A percentile compares a stretch with the other conserved stretches of the same genome.
phyloP scores from a whole-genome alignment of 768 basidiomycete species.

The Suillus decipiens region DNA sequence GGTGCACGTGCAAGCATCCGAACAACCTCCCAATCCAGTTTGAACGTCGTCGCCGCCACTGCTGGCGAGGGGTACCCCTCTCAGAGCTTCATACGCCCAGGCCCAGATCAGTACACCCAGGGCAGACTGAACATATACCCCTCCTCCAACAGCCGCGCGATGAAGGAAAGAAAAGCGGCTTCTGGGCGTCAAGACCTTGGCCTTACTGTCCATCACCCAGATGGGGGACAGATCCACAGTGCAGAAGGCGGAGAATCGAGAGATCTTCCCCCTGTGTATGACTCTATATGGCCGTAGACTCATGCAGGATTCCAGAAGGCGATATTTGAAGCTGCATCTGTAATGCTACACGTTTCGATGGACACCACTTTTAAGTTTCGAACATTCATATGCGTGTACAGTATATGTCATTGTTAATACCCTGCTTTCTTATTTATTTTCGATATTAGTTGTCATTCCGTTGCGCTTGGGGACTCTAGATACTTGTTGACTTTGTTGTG shows the following conservation, averaged over 20 bases:
- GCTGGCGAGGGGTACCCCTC: conserved; percentile 14
- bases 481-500: too few relatives aligned
- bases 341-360: too few relatives aligned
- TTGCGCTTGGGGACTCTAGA: too few relatives aligned
- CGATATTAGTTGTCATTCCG: too few relatives aligned
- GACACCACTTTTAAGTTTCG: too few relatives aligned
- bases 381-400: too few relatives aligned
- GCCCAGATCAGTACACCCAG: not conserved
- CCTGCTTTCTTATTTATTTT: too few relatives aligned
- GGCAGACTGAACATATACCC: conserved; percentile 11
- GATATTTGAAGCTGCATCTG: too few relatives aligned
- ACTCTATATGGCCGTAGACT: not conserved
- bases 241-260: not conserved
- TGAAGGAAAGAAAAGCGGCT: not conserved
- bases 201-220: not conserved
- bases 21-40: conserved; percentile 3
- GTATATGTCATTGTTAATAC: too few relatives aligned
- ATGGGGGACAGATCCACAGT: not conserved
- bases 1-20: not conserved
- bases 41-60: conserved; percentile 6
- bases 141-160: not conserved
- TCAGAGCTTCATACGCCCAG: conserved; percentile 2
- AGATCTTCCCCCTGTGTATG: not conserved
- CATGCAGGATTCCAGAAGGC: not conserved
- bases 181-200: not conserved